Conservation (phyloP, 208 protist genomes). For the Endotrypanum monterogeii region DNA sequence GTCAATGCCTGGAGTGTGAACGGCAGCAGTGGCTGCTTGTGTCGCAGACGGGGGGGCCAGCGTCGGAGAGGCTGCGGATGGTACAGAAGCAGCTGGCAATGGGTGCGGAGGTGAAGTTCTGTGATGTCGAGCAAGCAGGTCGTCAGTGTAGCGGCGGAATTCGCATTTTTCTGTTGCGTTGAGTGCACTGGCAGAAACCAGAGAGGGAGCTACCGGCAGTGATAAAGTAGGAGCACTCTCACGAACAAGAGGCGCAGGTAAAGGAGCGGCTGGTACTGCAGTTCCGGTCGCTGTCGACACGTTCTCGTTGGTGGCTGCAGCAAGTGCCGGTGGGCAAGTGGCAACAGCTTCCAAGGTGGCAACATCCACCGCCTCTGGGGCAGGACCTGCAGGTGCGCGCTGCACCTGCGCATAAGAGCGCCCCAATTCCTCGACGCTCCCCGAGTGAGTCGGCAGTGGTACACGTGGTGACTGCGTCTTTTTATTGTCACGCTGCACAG, state of each 20-base stretch:
- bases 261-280: not conserved
- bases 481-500: not conserved
- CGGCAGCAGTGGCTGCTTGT: not conserved
- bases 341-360: slow-evolving; percentile 4
- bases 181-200: slow-evolving; percentile 11
- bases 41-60: not conserved
- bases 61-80: not conserved
- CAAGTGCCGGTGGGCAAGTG: not conserved
- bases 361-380: slow-evolving; percentile 24
- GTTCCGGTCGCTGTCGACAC: not conserved
- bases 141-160: slow-evolving; percentile 69
- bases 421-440: not conserved
- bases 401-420: slow-evolving; percentile 25
- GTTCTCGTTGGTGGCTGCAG: not conserved
- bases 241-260: slow-evolving; percentile 7
- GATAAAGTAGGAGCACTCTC: slow-evolving; percentile 5
- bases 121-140: slow-evolving; percentile 41
- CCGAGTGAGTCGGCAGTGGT: not conserved
- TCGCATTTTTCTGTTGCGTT: slow-evolving; percentile 42
- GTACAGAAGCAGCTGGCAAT: not conserved
- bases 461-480: too few relatives aligned
- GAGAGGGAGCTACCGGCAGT: not conserved
- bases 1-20: slow-evolving; percentile 11
- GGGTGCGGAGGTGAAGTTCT: slow-evolving; percentile 10
- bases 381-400: slow-evolving; percentile 6